Evolutionary conservation across 2,329 filamentous ascomycete species (phyloP), one percentile per base, ranked within the genome.

Genomic region (Fusarium tanahbumbuense): DNA sequence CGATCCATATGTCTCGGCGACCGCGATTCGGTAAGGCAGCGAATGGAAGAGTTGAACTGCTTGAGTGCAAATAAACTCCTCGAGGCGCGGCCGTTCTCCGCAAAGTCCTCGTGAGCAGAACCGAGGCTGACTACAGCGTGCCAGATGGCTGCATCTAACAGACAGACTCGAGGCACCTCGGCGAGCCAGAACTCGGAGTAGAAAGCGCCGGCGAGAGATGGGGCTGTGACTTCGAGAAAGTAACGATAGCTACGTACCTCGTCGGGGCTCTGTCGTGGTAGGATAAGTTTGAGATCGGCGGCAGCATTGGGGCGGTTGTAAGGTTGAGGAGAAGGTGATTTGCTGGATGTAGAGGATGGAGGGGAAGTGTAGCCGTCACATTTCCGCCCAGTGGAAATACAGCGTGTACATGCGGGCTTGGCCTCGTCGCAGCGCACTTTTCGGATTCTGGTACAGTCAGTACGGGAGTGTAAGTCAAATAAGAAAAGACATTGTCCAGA

Each of bases 61-160:
- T 55, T 48, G 1, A 67, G 22, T 3, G 45, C 45, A 22, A 65
- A 60, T 6, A 42, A 0, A 9, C 16, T 65, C 2, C 12, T 25
- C 2, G 30, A 40, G 0, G 4, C 56, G 0, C 8, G 18, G 5
- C 23, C 18, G 8, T 46, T 16, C 6, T 32, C 20, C 2, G 18
- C 8, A 37, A 42, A 44, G 5, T 34, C 40, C 37, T 68, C 64
- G 5, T 68, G 64, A 0, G 60, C 54, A 8, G 60, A 46, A 1
- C 64, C 64, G 1, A 68, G 53, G 15, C 64, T 68, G 3, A 68
- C 64, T 2, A 65, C 50, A 1, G 66, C 66, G 15, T 68, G 64
- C 66, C 66, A 68, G 8, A 68, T 64, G 0, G 60, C 66, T 1
- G 59, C 25, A 40, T 68, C 66, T 0, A 50, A 46, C 3, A 64